Evolutionary conservation across 345 rosid species (phyloP), one percentile per base, ranked within the genome.

Genomic region (Moricandia moricandioides): DNA sequence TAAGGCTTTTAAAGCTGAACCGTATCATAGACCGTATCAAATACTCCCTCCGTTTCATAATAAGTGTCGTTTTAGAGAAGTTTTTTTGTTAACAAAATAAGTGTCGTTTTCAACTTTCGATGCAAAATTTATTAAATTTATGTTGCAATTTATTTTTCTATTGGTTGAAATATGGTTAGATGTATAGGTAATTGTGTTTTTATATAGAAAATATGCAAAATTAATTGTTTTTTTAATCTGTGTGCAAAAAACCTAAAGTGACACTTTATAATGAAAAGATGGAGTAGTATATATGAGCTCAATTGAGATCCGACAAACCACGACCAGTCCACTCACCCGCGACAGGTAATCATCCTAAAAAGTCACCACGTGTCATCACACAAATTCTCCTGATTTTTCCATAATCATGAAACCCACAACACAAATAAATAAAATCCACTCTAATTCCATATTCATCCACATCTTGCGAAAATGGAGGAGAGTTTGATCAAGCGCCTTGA

Each of bases 401-500:
- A 45, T 57, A 65, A 37, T 33, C 57, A 74, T 64, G 74, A 76
- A 37, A 6, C 76, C 78, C 67, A 65, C 73, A 45, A 29, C 43
- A 21, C 30, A 43, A 33, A 14, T 26, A 7, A 14, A 6, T 7
- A 33, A 30, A 31, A 69, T 70, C 63, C 63, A 12, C 14, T 26
- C 11, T 51, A 26, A 67, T 34, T 52, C 76, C 8, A 63, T 56
- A 2, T 37, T 49, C 33, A 54, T 40, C 35, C 59, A 75, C 69
- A 70, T 80, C 80, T 60, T 67, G 29, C 67, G 70, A 52, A 31
- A 74, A 95, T 95, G 99, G 98, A 92, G 58, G 91, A 79, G 83
- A 84, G 80, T 83, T 81, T 95, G 83, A 81, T 90, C 17, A 78
- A 79, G 74, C 81, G 98, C 72, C 81, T 95, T 27, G 99, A 95